Evolutionary conservation across 257 asterid species (phyloP), one percentile per base, ranked within the genome.

Genomic region (Rauvolfia tetraphylla): DNA sequence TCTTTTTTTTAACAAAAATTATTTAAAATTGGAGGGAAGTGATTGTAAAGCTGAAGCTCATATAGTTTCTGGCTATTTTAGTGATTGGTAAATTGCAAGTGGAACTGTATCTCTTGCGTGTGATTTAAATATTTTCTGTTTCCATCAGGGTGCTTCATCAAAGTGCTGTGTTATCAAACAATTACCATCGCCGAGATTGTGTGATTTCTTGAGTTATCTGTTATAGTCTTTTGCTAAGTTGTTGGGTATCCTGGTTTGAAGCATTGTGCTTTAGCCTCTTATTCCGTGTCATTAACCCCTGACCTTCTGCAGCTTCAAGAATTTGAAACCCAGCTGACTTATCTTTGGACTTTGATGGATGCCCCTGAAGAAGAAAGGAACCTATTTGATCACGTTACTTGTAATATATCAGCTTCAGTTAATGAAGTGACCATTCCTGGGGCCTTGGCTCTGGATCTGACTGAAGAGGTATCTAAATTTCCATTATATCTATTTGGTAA

Each of bases 261-360:
- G n/a, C 68, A 29, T 13, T 53, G 20, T 13, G 3, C 36, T 34
- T 7, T 74, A 51, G 54, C 41, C 58, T 57, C n/a, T 69, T 63
- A 17, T 36, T 68, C 9, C 74, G 63, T 34, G 27, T 61, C n/a
- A 68, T 62, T 72, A 53, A 78, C 58, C 73, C n/a, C 39, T 79
- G 68, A n/a, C 69, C 44, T 56, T 75, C 56, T 81, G 73, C 95
- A 95, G 98, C 98, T 95, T 84, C 98, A 95, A 95, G 97, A 91
- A 81, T 88, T 89, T 84, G 96, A 95, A 6, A 82, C 92, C 72
- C 97, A 93, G 89, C 89, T 95, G 48, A 88, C 85, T 81, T 98
- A 93, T 81, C 95, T 95, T 57, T 92, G 99, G 99, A 93, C 93
- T 90, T 87, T 93, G 91, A 95, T 95, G 99, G 99, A 95, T 85